Percentiles rank a stretch among this genome's conserved stretches.
These are phyloP conservation scores for Alternaria viburni DNA, from an alignment of 2,329 filamentous ascomycete genomes.

Conservation along the genomic window DNA sequence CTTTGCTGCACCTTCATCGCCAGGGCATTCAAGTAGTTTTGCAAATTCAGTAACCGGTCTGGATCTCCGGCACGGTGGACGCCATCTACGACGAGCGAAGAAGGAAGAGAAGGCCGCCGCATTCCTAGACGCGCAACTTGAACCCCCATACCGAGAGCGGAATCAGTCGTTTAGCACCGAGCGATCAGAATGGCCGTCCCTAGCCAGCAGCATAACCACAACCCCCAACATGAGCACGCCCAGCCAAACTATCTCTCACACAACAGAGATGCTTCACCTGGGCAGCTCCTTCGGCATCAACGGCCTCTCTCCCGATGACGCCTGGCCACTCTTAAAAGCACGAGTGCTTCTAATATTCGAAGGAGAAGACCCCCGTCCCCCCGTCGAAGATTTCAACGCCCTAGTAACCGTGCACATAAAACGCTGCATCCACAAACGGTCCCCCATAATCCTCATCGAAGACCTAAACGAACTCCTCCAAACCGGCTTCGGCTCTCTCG, in stretches of 20 bases:
- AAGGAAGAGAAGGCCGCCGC: conserved; percentile 59
- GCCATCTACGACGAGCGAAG: conserved; percentile 77
- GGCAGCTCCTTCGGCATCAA: conserved; percentile 56
- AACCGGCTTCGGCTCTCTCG: conserved; percentile 85
- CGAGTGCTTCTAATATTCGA: conserved; percentile 80
- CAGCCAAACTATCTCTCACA: conserved; percentile 38
- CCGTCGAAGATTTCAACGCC: conserved; percentile 82
- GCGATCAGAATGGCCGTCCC: conserved; percentile 46
- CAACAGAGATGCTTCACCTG: conserved; percentile 52
- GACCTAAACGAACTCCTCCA: conserved; percentile 76
- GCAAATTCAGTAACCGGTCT: conserved; percentile 82
- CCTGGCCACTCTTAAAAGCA: conserved; percentile 80
- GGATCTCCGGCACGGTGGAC: conserved; percentile 77
- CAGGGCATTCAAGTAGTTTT: conserved; percentile 72
- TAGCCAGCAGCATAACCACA: conserved; percentile 29
- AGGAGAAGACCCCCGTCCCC: conserved; percentile 78
- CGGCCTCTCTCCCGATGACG: conserved; percentile 69
- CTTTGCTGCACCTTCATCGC: conserved; percentile 76
- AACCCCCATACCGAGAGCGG: conserved; percentile 42
- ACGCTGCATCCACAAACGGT: conserved; percentile 75
- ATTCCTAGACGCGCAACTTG: conserved; percentile 42
- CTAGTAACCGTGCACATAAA: conserved; percentile 81
- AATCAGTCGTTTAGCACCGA: conserved; percentile 49
- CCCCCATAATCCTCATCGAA: conserved; percentile 74
- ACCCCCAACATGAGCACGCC: conserved; percentile 32